Conservation (phyloP, 768 basidiomycete genomes). For the Panaeolus papilionaceus region DNA sequence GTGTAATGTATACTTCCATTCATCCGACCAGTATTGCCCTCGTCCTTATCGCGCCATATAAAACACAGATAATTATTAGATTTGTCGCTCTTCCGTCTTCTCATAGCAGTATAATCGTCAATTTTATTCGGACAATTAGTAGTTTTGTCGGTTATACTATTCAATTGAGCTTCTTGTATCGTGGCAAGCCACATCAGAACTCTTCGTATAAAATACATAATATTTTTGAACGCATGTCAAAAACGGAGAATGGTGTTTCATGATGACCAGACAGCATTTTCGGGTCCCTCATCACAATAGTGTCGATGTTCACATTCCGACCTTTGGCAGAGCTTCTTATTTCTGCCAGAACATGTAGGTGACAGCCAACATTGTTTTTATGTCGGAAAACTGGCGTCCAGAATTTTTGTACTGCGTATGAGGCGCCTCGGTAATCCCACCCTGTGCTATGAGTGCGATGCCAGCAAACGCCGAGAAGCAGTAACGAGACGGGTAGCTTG, state of each 20-base stretch:
- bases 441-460: background rate
- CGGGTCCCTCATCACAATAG: background rate
- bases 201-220: background rate
- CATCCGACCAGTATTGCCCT: background rate
- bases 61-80: conserved; percentile 9
- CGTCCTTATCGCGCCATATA: background rate
- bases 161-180: background rate
- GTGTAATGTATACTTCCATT: background rate
- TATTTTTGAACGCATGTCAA: background rate
- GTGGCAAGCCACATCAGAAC: conserved; percentile 7
- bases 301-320: too few relatives aligned
- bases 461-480: background rate
- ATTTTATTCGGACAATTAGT: background rate
- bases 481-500: background rate
- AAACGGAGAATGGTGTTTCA: background rate
- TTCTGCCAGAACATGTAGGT: background rate
- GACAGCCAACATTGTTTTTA: background rate
- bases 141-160: background rate
- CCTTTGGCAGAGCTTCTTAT: background rate
- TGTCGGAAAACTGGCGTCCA: background rate
- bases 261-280: background rate
- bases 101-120: conserved; percentile 2
- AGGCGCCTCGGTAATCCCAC: background rate
- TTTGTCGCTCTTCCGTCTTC: background rate
- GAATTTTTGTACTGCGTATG: background rate